Evolutionary conservation across 1,284 basidiomycete species (phyloP).

Genomic region (Pterula multifida): DNA sequence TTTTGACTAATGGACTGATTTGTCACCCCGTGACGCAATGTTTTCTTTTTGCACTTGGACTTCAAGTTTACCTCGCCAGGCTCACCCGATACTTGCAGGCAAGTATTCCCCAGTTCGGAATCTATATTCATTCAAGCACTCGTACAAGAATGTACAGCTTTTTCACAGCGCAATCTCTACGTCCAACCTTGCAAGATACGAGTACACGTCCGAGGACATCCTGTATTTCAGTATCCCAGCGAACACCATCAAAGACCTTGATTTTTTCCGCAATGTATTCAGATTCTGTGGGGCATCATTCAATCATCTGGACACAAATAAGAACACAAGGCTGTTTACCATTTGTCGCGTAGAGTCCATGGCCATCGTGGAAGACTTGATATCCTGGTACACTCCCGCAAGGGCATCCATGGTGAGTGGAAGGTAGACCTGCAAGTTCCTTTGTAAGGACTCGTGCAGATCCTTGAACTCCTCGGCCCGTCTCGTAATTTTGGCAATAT

Average conservation of each 20-base stretch:
- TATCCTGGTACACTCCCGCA: slow-evolving; percentile 64
- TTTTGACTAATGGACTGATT: no score
- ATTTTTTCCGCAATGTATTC: slow-evolving; percentile 54
- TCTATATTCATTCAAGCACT: no score
- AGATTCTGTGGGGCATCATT: slow-evolving; percentile 36
- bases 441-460: slow-evolving; percentile 76
- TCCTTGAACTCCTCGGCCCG: slow-evolving; percentile 87
- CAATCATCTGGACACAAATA: not conserved
- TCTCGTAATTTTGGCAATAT: slow-evolving; percentile 77
- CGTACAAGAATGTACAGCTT: no score
- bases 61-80: no score
- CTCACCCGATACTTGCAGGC: no score
- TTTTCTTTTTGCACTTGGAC: no score
- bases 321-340: slow-evolving; percentile 29
- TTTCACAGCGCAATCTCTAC: slow-evolving; percentile 61
- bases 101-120: no score
- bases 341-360: slow-evolving; percentile 65
- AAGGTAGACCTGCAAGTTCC: slow-evolving; percentile 84
- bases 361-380: slow-evolving; percentile 56
- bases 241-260: slow-evolving; percentile 76
- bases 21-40: no score
- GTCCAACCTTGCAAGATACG: slow-evolving; percentile 69
- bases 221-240: slow-evolving; percentile 81
- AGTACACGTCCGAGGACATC: slow-evolving; percentile 86
- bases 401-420: slow-evolving; percentile 93